Conservation (phyloP, 495 filamentous ascomycete genomes). For the Lophiotrema nucula region DNA sequence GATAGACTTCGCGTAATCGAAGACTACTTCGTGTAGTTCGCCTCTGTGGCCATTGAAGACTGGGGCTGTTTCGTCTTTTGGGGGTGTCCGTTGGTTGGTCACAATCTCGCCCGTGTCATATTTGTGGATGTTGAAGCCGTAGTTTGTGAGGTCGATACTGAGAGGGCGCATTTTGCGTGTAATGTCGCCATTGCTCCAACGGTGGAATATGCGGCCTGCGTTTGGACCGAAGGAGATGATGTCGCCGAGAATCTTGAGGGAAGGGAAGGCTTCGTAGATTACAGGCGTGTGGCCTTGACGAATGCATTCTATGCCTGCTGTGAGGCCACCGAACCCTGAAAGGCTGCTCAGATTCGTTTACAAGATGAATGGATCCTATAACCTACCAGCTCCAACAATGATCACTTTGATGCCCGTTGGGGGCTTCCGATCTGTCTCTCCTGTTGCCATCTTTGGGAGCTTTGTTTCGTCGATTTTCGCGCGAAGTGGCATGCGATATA, state of each 20-base stretch:
- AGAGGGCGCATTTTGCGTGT: conserved; percentile 46
- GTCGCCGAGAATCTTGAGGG: conserved; percentile 59
- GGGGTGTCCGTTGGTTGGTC: conserved; percentile 52
- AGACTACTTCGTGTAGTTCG: conserved; percentile 59
- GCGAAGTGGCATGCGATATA: conserved; percentile 28
- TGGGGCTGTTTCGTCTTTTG: conserved; percentile 50
- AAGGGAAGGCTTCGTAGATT: conserved; percentile 59
- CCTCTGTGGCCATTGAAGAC: conserved; percentile 62
- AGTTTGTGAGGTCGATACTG: conserved; percentile 52
- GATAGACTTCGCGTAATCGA: conserved; percentile 55
- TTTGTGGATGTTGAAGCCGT: conserved; percentile 56
- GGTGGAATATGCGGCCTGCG: conserved; percentile 54
- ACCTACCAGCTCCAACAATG: conserved; percentile 37
- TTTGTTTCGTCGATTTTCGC: conserved; percentile 25
- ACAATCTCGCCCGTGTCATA: conserved; percentile 59
- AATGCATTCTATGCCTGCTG: conserved; percentile 31
- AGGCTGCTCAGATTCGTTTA: background rate
- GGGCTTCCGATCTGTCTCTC: conserved; percentile 12
- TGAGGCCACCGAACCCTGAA: conserved; percentile 32
- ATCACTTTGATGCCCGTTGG: conserved; percentile 39
- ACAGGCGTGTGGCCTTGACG: conserved; percentile 30
- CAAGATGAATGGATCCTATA: conserved; percentile 1
- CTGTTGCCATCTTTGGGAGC: conserved; percentile 24
- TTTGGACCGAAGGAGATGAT: conserved; percentile 66
- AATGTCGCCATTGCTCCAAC: conserved; percentile 22